Percentiles rank a stretch among this genome's conserved stretches.
These are phyloP conservation scores for Ceratocystis cacaofunesta DNA, from an alignment of 2,329 filamentous ascomycete species.

Conservation along the genomic window DNA sequence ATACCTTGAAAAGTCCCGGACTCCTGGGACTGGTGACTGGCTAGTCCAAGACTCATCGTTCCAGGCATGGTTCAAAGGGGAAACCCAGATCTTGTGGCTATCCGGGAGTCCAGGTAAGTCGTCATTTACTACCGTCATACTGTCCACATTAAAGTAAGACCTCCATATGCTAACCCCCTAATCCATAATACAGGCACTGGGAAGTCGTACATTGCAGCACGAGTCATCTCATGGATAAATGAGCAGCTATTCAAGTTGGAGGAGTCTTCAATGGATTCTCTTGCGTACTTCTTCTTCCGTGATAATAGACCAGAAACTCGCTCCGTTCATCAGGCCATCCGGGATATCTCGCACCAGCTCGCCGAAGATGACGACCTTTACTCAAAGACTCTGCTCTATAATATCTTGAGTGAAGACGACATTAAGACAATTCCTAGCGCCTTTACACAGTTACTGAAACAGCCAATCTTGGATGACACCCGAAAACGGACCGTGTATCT, in stretches of 20 bases:
- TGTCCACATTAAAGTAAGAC: neutral
- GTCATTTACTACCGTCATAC: neutral
- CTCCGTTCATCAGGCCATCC: slow-evolving; percentile 31
- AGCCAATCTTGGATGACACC: slow-evolving; percentile 26
- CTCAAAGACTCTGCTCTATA: slow-evolving; percentile 27
- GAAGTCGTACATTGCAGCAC: slow-evolving; percentile 32
- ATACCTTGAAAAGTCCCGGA: slow-evolving; percentile 27
- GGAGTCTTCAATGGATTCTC: slow-evolving; percentile 18
- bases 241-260: slow-evolving; percentile 24
- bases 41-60: slow-evolving; percentile 28
- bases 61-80: slow-evolving; percentile 26
- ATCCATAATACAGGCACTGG: slow-evolving; percentile 25
- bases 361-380: slow-evolving; percentile 32
- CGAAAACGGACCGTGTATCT: slow-evolving; percentile 28
- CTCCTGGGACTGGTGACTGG: slow-evolving; percentile 33
- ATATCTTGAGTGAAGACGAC: slow-evolving; percentile 26
- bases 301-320: slow-evolving; percentile 33
- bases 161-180: neutral
- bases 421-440: slow-evolving; percentile 32
- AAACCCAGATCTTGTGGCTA: slow-evolving; percentile 31
- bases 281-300: slow-evolving; percentile 36
- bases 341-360: slow-evolving; percentile 33
- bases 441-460: slow-evolving; percentile 28
- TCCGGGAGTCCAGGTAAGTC: slow-evolving; percentile 28
- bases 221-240: slow-evolving; percentile 29